A percentile compares a stretch with the other conserved stretches of the same genome.
Conservation (phyloP, 2,329 filamentous ascomycete species). For the Verticillium nonalfalfae region DNA sequence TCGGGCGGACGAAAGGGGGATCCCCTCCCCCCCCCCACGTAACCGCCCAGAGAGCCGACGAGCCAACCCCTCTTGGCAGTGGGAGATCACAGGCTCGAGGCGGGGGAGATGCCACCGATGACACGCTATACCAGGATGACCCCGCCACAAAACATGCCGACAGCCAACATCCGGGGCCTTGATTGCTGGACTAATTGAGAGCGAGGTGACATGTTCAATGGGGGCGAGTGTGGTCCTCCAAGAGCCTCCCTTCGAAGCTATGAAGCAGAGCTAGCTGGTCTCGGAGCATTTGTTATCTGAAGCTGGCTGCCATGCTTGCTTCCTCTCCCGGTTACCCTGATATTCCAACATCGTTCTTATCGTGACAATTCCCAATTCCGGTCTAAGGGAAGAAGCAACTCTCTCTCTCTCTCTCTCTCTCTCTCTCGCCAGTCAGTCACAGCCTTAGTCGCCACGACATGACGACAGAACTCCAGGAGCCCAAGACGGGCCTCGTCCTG, state of each 20-base stretch:
- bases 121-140: not conserved
- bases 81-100: not conserved
- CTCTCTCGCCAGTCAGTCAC: not conserved
- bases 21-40: not conserved
- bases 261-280: not conserved
- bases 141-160: not conserved
- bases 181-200: conserved; percentile 2
- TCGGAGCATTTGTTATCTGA: not conserved
- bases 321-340: too few relatives aligned
- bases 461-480: not conserved
- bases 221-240: not conserved
- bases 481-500: conserved; percentile 24
- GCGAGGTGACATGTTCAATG: not conserved
- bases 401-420: not conserved
- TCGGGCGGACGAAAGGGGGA: not conserved
- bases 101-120: not conserved
- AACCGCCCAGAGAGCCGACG: not conserved
- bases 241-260: not conserved
- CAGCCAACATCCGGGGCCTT: not conserved
- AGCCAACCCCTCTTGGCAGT: not conserved
- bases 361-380: too few relatives aligned
- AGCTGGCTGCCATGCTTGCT: not conserved
- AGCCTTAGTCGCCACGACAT: not conserved
- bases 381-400: not conserved
- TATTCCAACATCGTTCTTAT: too few relatives aligned